Conservation (phyloP, 2,329 filamentous ascomycete genomes). For the Paracorniculantispora psalliotae region DNA sequence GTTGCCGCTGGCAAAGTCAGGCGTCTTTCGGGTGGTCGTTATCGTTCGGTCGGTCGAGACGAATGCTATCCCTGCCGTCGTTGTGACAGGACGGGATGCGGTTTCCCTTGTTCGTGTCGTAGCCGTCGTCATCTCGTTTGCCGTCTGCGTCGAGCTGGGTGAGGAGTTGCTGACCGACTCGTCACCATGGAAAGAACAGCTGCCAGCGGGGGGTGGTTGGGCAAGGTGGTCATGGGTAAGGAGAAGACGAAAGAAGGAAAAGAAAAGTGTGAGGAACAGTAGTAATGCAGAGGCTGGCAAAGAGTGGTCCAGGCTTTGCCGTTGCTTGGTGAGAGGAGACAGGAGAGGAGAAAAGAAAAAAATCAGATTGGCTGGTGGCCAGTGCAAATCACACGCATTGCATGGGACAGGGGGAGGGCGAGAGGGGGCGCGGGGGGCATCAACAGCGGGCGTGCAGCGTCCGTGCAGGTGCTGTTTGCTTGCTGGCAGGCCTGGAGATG, state of each 20-base stretch:
- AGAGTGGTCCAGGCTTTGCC: neutral
- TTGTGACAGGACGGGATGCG: neutral
- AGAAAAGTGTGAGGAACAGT: conserved; percentile 3
- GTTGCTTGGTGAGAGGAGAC: neutral
- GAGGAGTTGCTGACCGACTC: neutral
- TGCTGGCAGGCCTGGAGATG: too few species aligned
- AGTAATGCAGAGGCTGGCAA: conserved; percentile 11
- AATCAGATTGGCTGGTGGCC: neutral
- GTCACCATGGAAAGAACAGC: neutral
- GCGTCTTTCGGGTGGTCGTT: neutral
- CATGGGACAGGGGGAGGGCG: neutral
- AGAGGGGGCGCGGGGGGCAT: neutral
- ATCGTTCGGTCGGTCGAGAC: neutral
- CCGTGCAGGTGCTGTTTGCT: neutral
- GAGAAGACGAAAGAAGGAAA: neutral
- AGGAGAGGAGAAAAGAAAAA: neutral
- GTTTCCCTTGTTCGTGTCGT: neutral
- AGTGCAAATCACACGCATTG: neutral
- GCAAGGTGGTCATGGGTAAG: conserved; percentile 5
- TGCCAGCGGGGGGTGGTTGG: conserved; percentile 10
- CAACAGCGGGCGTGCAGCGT: neutral
- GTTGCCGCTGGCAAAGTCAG: neutral
- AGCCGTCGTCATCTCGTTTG: neutral
- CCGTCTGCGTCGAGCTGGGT: neutral
- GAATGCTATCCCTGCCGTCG: neutral